A percentile compares a stretch with the other conserved stretches of the same genome.
Conservation (phyloP, 2,329 filamentous ascomycete species). For the Aspergillus awamori region DNA sequence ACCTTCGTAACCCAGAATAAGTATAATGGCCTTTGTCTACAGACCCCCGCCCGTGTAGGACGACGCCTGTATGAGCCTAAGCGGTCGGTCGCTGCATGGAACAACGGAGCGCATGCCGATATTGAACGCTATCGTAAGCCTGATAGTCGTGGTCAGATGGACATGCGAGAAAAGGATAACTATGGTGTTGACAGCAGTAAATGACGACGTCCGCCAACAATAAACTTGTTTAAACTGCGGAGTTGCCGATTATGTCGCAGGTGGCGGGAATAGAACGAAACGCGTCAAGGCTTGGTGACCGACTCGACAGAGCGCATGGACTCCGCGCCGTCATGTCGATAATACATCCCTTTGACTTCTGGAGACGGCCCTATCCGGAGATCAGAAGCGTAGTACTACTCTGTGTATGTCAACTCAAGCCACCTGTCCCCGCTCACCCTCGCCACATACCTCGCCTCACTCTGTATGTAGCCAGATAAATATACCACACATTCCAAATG, state of each 20-base stretch:
- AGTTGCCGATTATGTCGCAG: neutral
- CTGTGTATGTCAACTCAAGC: neutral
- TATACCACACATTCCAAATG: neutral
- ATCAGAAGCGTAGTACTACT: neutral
- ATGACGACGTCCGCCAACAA: neutral
- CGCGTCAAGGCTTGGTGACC: neutral
- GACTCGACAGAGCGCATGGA: neutral
- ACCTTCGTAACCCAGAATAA: neutral
- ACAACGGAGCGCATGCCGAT: neutral
- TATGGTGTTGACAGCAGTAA: neutral
- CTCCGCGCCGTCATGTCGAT: neutral
- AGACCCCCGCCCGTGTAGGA: neutral
- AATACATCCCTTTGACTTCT: neutral
- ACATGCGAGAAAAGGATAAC: neutral
- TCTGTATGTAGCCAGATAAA: neutral
- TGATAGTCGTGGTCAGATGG: constrained; percentile 2
- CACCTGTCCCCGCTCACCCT: neutral
- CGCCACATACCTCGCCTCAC: neutral
- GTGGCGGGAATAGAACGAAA: neutral
- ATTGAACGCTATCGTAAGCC: neutral
- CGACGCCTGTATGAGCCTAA: neutral
- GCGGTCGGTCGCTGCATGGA: neutral
- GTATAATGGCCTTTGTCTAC: neutral
- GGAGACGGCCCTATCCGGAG: neutral
- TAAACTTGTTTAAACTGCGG: neutral